Conservation (phyloP, 306 rosid species). For the Mucuna pruriens region DNA sequence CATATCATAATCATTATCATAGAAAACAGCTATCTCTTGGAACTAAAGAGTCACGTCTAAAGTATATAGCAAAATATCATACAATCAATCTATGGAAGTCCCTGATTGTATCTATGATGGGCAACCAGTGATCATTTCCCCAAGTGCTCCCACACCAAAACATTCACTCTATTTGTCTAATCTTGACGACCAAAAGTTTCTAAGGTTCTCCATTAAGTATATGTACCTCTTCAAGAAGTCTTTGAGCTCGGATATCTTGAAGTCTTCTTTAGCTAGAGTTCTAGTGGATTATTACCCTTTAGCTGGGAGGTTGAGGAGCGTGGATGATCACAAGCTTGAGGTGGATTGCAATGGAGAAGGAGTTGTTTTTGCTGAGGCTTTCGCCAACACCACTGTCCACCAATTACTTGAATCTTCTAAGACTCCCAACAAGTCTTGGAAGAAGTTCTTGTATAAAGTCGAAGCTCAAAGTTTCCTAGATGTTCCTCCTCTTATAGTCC, state of each 20-base stretch:
- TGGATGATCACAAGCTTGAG: constrained; percentile 61
- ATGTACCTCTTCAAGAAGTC: constrained; percentile 59
- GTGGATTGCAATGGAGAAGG: constrained; percentile 82
- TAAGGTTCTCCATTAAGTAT: constrained; percentile 80
- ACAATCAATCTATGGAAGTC: constrained; percentile 54
- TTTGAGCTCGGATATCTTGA: constrained; percentile 50
- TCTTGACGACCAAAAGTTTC: constrained; percentile 82
- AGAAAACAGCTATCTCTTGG: not conserved
- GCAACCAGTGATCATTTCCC: constrained; percentile 48
- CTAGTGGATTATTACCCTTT: constrained; percentile 78
- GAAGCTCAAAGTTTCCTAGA: constrained; percentile 72
- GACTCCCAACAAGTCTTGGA: constrained; percentile 75
- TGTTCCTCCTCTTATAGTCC: constrained; percentile 85
- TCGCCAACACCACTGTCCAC: constrained; percentile 64
- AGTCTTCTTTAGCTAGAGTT: constrained; percentile 55
- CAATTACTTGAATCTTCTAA: constrained; percentile 55
- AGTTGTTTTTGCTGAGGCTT: constrained; percentile 71
- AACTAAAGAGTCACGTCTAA: no score
- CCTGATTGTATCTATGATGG: constrained; percentile 61
- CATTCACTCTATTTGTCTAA: constrained; percentile 76
- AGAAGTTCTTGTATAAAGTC: constrained; percentile 63
- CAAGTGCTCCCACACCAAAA: constrained; percentile 66
- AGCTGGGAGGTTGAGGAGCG: constrained; percentile 65
- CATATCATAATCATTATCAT: not conserved
- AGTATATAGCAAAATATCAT: constrained; percentile 43